Evolutionary conservation across 2,329 filamentous ascomycete genomes (phyloP).

Genomic region (Cytospora schulzeri): DNA sequence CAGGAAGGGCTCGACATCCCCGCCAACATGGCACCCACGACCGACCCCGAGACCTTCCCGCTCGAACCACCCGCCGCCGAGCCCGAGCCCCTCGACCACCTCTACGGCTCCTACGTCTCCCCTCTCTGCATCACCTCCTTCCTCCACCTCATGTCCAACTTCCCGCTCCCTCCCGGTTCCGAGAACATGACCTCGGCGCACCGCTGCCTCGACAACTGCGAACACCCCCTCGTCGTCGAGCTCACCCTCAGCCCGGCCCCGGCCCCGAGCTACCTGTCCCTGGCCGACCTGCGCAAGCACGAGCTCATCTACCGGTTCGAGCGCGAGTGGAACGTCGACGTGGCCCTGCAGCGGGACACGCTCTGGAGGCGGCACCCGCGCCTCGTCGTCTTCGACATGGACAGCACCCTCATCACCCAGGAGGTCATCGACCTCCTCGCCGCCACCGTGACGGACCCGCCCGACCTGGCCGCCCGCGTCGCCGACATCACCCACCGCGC

Average conservation of each 20-base stretch:
- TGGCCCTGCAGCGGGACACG: slow-evolving; percentile 73
- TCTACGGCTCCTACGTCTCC: slow-evolving; percentile 67
- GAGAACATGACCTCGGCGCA: slow-evolving; percentile 61
- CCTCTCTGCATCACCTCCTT: slow-evolving; percentile 67
- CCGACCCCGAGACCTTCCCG: slow-evolving; percentile 59
- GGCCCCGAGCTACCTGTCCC: slow-evolving; percentile 62
- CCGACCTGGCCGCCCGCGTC: slow-evolving; percentile 78
- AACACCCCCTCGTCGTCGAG: slow-evolving; percentile 66
- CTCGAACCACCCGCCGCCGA: slow-evolving; percentile 60
- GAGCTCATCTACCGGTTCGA: slow-evolving; percentile 84
- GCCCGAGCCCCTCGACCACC: slow-evolving; percentile 62
- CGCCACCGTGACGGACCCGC: slow-evolving; percentile 67
- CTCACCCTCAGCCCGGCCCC: slow-evolving; percentile 64
- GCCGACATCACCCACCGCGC: slow-evolving; percentile 88
- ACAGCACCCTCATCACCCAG: slow-evolving; percentile 94
- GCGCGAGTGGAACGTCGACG: slow-evolving; percentile 85
- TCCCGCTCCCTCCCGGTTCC: slow-evolving; percentile 56
- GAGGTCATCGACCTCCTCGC: slow-evolving; percentile 97
- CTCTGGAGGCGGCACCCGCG: slow-evolving; percentile 79
- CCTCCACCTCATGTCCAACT: slow-evolving; percentile 65
- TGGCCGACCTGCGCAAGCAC: slow-evolving; percentile 74
- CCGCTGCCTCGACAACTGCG: slow-evolving; percentile 63
- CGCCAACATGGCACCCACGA: slow-evolving; percentile 61
- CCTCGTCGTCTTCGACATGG: slow-evolving; percentile 97
- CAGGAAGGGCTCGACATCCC: slow-evolving; percentile 45